Evolutionary conservation across 371 early-diverging fungal species (phyloP), one percentile per base, ranked within the genome.

Genomic region (Mucor mucedo): DNA sequence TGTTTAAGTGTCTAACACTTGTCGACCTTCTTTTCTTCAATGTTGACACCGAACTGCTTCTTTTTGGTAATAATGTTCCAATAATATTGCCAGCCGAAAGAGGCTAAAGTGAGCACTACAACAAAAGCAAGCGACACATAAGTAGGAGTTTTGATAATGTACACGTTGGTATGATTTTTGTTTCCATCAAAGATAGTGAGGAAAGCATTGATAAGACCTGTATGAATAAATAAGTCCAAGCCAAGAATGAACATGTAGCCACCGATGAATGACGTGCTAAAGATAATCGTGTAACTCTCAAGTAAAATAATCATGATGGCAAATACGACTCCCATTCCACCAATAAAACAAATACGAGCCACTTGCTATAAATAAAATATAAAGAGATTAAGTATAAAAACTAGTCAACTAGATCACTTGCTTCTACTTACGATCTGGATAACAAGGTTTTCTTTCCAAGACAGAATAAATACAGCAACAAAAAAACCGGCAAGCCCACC

Each of bases 161-260:
- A 78, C 3, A 69, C 71, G 32, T 72, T 76, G 11, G 62, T 53
- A 42, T 83, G 80, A 44, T 76, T 58, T 3, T 50, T 57, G 49
- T 82, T 79, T 11, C 68, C 71, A 58, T 82, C 78, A 62, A 85
- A 76, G 49, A 85, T 73, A 14, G 70, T 30, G 13, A 77, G 63
- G 38, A 77, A 72, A 30, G 76, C 73, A 53, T 85, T 79, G 58
- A 82, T 69, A 49, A 85, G 72, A 0, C 83, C 85, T 0, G 85
- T 82, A 52, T 83, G 83, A 9, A 76, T 73, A 50, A 85, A 85
- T 30, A 85, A 68, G 52, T 85, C 85, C 4, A 85, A 66, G 10
- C 85, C 83, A 33, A 85, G 54, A 0, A 83, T 77, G 52, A 85
- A 75, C 35, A 83, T 59, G 55, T 76, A 83, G 8, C 78, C 82